Evolutionary conservation across 2,329 filamentous ascomycete genomes (phyloP), one percentile per base, ranked within the genome.

Genomic region (Purpureocillium takamizusanense): DNA sequence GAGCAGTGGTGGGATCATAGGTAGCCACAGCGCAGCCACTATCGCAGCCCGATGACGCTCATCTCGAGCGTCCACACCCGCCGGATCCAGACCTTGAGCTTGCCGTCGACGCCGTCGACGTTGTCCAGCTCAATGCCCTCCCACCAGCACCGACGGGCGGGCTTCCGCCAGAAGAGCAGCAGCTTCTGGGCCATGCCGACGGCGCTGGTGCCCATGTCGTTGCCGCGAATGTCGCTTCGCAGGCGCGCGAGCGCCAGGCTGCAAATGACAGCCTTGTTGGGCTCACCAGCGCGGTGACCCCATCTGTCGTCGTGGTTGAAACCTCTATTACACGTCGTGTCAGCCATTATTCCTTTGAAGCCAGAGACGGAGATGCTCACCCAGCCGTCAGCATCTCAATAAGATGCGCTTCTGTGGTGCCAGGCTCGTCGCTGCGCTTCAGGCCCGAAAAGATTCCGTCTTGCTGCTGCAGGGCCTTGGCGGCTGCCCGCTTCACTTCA

Each of bases 381-480:
- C 90, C 92, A 56, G 92, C 92, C 39, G 92, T 98, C 63, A 98
- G 66, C 92, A 98, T 98, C 69, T 98, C 92, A 54, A 98, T 98
- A 30, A 98, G 72, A 69, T 98, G 92, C 50, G 95, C 92, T 63
- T 98, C 92, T 0, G 92, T 98, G 14, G 90, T 95, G 15, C 92
- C 92, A 14, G 86, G 82, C 63, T 98, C 92, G 51, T 98, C 89
- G 53, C 90, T 97, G 59, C 90, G 87, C 61, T 92, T 84, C 34
- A 98, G 67, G 0, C 92, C 92, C 4, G 89, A 95, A 59, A 98
- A 98, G 51, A 98, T 98, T 35, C 92, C 92, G 51, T 89, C 79
- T 61, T 98, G 92, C 55, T 78, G 77, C 50, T 95, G 72, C 47
- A 98, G 64, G n/a, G 87, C 86, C 50, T 78, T 80, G 16, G 87